Evolutionary conservation across 192 early-diverging fungal species (phyloP).

Genomic region (Umbelopsis isabellina): DNA sequence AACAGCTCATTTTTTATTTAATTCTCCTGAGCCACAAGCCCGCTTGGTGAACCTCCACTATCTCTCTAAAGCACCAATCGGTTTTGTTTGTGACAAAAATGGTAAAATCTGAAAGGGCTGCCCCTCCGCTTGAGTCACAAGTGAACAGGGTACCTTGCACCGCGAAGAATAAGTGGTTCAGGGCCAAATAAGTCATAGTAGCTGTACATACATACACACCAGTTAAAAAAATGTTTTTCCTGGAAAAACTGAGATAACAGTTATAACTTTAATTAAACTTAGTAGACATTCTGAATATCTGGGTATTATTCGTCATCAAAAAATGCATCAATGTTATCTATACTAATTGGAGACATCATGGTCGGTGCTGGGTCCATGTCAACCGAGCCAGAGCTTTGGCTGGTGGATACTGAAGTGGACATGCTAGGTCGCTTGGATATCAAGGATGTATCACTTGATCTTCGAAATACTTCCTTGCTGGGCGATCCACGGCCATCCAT

Average conservation of each 20-base stretch:
- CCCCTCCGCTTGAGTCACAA: not conserved
- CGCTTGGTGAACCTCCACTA: not conserved
- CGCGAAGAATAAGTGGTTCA: not conserved
- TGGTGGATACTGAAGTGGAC: not conserved
- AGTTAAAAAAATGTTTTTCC: too few relatives aligned
- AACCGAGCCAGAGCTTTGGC: not conserved
- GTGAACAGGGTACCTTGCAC: slow-evolving; percentile 1
- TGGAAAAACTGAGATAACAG: too few relatives aligned
- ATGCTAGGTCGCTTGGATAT: not conserved
- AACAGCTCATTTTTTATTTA: too few relatives aligned
- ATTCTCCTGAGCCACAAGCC: too few relatives aligned
- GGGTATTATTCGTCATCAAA: not conserved
- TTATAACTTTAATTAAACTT: not conserved
- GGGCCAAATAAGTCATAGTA: not conserved
- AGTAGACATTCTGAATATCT: not conserved
- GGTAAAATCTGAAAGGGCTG: not conserved
- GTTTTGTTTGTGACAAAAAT: slow-evolving; percentile 4
- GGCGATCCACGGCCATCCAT: slow-evolving; percentile 9
- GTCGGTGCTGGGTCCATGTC: not conserved
- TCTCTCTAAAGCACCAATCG: not conserved
- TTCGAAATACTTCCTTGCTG: slow-evolving; percentile 6
- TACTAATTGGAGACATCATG: slow-evolving; percentile 1
- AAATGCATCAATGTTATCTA: slow-evolving; percentile 15
- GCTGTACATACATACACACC: too few relatives aligned
- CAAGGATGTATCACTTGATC: slow-evolving; percentile 13